Base-by-base conservation (phyloP, 352 stramenopile species). In the Pythium aphanidermatum region DNA sequence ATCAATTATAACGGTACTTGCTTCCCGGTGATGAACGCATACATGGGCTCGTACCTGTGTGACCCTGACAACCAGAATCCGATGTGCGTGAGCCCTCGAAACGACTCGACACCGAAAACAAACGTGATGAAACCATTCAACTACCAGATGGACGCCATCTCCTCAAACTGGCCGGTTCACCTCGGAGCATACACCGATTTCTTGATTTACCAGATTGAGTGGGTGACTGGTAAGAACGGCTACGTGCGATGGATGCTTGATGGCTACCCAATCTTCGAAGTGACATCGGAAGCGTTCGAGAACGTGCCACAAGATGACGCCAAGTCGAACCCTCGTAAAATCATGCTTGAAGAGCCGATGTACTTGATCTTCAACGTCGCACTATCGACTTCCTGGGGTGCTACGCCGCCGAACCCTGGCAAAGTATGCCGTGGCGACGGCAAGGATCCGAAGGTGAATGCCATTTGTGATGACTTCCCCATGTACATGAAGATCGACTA, bases 321-420 rank as follows among this genome's bases (percentile, higher is more conserved):
- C 21, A 76, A 60, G 13, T 48, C 35, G 6, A 87, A 87, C 24
- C 72, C 73, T 2, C 52, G 65, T 16, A 88, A 84, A 39, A 48
- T 84, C 17, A 82, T 83, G 73, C 40, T 88, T 10, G 74, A 90
- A 37, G 93, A 97, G 58, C 93, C 93, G 5, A 96, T 94, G 71
- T 96, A 95, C 53, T 41, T 98, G 19, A 80, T 98, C 31, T 69
- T 97, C 36, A 98, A 97, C 68, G 95, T 95, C 8, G 91, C 91
- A 4, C 63, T 98, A 14, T 96, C 85, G 6, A 76, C 65, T 12
- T 78, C 86, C 19, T 98, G 93, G 93, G 88, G 70, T 43, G 53
- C 68, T 2, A 74, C 50, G 3, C 77, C 74, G 2, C 69, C 72
- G 0, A 86, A 87, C 40, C 40, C 63, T 5, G 64, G 70, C 2